Conservation (phyloP, 306 rosid genomes). For the Ormosia semicastrata region DNA sequence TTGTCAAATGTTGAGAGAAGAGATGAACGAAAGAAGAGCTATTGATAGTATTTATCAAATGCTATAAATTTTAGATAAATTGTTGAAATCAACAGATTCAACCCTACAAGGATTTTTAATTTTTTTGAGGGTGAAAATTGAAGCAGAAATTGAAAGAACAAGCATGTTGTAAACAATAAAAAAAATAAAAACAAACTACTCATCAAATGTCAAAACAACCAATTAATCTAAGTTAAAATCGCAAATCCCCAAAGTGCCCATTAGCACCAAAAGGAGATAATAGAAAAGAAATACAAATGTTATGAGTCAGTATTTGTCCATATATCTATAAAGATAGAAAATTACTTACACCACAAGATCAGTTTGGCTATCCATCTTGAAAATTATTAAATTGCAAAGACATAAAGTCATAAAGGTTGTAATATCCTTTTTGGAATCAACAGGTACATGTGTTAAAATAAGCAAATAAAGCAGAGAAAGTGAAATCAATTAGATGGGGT, state of each 20-base stretch:
- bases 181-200: no score
- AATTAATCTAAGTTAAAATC: background rate
- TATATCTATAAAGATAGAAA: background rate
- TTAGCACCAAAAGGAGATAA: background rate
- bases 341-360: background rate
- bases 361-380: background rate
- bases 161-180: no score
- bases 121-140: no score
- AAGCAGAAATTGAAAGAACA: no score
- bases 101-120: no score
- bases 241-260: background rate
- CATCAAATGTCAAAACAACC: background rate
- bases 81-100: no score
- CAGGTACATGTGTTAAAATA: background rate
- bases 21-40: no score
- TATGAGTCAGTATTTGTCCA: background rate
- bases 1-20: no score
- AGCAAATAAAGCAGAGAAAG: background rate
- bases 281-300: background rate
- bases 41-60: no score
- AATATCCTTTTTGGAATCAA: no score
- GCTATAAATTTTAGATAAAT: no score
- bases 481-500: background rate
- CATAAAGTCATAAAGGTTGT: no score
- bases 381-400: background rate